phyloP scores from a whole-genome alignment of 305 asterid species.

The Nicotiana rustica region DNA sequence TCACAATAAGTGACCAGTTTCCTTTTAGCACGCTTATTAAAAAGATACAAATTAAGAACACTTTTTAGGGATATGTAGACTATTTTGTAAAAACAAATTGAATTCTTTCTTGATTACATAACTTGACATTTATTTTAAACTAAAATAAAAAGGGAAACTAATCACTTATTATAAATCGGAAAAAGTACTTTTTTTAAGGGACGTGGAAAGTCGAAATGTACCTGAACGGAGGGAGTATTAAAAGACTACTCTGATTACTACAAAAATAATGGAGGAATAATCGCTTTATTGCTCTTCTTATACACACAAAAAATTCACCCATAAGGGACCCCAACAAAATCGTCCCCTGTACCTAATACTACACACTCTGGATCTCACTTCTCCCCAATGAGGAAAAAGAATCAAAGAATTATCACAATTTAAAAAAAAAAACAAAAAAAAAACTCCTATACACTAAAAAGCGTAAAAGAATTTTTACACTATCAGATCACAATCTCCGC shows the following conservation, averaged over 20 bases:
- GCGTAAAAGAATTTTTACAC: conserved; percentile 15
- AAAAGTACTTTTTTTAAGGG: too few species aligned
- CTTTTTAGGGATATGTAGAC: too few species aligned
- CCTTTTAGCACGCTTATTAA: too few species aligned
- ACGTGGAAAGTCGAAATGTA: too few species aligned
- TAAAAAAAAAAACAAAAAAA: conserved; percentile 34
- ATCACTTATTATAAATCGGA: too few species aligned
- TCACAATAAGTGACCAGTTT: too few species aligned
- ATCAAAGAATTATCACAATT: conserved; percentile 12
- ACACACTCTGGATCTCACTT: background rate
- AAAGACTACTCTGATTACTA: background rate
- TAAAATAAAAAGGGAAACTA: too few species aligned
- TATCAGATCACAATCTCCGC: background rate
- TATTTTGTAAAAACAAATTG: too few species aligned
- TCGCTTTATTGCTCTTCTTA: conserved; percentile 15
- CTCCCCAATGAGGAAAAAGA: background rate
- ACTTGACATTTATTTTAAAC: too few species aligned
- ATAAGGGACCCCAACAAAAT: background rate
- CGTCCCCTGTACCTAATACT: background rate
- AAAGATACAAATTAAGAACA: too few species aligned
- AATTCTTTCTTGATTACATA: too few species aligned
- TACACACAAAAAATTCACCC: background rate
- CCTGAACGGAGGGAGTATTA: background rate
- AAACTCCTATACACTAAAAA: background rate
- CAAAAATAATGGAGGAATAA: background rate